Conservation (phyloP, 2,329 filamentous ascomycete species). For the Xylariaceae sp. region DNA sequence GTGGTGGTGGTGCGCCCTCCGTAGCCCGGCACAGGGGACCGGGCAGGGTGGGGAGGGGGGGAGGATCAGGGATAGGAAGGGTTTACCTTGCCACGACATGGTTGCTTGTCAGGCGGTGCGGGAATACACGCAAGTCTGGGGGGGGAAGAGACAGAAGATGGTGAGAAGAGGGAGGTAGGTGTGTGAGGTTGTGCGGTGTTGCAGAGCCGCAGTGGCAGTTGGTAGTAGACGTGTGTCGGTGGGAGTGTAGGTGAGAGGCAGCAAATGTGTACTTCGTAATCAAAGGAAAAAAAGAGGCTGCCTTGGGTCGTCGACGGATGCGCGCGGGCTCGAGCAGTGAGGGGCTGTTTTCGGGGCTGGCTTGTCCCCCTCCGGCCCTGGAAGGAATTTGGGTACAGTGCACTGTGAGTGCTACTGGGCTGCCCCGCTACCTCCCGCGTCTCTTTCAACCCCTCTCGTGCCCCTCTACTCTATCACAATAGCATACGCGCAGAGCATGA, state of each 20-base stretch:
- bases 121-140: slow-evolving; percentile 1
- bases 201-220: neutral
- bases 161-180: slow-evolving; percentile 3
- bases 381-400: too few relatives aligned
- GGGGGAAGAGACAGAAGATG: slow-evolving; percentile 1
- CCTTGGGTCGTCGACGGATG: slow-evolving; percentile 7
- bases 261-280: neutral
- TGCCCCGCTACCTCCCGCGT: too few relatives aligned
- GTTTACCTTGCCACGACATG: slow-evolving; percentile 71
- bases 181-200: neutral
- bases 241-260: slow-evolving; percentile 1
- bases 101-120: slow-evolving; percentile 22
- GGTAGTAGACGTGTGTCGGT: neutral
- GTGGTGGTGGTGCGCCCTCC: slow-evolving; percentile 5
- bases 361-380: slow-evolving; percentile 4
- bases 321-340: slow-evolving; percentile 14
- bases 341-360: slow-evolving; percentile 19
- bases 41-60: slow-evolving; percentile 19
- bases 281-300: slow-evolving; percentile 10
- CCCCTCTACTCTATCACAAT: too few relatives aligned
- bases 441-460: too few relatives aligned
- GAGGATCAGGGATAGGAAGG: slow-evolving; percentile 9
- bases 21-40: slow-evolving; percentile 11
- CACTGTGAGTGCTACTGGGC: too few relatives aligned
- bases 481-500: too few relatives aligned